These are phyloP conservation scores for Trypethelium eluteriae DNA, from an alignment of 495 filamentous ascomycete species.

Conservation along the genomic window DNA sequence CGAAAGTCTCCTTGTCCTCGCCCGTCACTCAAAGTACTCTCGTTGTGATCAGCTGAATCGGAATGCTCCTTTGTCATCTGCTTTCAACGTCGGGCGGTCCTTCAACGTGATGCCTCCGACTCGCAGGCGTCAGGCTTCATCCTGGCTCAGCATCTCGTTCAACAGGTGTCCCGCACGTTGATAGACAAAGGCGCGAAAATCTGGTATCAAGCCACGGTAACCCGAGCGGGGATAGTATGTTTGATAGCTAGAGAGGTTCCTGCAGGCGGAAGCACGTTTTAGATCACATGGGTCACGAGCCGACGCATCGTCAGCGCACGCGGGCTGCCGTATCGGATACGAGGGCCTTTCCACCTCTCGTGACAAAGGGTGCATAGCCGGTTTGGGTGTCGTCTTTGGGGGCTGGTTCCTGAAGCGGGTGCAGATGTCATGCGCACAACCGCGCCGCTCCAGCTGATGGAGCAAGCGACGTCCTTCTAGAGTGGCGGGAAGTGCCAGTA, in stretches of 20 bases:
- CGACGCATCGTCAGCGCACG: conserved; percentile 9
- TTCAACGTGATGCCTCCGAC: conserved; percentile 8
- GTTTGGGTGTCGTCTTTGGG: background rate
- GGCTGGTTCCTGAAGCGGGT: conserved; percentile 2
- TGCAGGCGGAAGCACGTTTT: conserved; percentile 7
- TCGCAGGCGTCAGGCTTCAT: background rate
- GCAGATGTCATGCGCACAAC: conserved; percentile 6
- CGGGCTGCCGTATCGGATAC: background rate
- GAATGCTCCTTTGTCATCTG: background rate
- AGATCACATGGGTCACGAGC: conserved; percentile 8
- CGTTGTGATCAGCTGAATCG: background rate
- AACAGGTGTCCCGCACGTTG: background rate
- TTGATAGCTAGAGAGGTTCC: conserved; percentile 4
- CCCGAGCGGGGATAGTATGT: background rate
- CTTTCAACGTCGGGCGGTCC: background rate
- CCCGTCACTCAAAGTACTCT: background rate
- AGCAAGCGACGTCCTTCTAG: background rate
- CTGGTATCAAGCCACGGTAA: background rate
- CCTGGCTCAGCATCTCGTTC: background rate
- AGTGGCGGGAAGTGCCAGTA: too few species aligned
- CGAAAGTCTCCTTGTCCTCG: background rate
- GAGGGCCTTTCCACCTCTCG: background rate
- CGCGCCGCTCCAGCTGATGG: conserved; percentile 7
- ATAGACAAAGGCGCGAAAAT: background rate
- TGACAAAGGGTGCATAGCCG: background rate